Evolutionary conservation across 257 asterid species (phyloP).

Genomic region (Solanum paucissectum): DNA sequence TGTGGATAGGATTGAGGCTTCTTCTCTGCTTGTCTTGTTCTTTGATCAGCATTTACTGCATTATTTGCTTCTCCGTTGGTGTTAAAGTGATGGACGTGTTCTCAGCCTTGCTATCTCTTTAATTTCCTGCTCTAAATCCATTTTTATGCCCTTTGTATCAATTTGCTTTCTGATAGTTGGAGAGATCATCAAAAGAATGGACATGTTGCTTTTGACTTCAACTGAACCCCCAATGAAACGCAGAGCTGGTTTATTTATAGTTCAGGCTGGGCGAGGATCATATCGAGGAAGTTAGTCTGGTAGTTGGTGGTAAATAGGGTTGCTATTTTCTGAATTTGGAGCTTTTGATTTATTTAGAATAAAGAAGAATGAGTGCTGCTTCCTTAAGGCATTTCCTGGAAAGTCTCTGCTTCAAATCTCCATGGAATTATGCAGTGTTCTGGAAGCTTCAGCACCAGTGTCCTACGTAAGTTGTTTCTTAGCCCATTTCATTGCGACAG

Average conservation of each 20-base stretch:
- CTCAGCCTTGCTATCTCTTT: slow-evolving; percentile 5
- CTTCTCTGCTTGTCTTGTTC: neutral
- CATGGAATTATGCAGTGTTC: slow-evolving; percentile 87
- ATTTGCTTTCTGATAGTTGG: slow-evolving; percentile 1
- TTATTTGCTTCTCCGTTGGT: neutral
- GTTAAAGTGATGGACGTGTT: slow-evolving; percentile 9
- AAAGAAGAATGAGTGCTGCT: slow-evolving; percentile 46
- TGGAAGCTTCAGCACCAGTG: slow-evolving; percentile 67
- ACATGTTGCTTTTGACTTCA: slow-evolving; percentile 34
- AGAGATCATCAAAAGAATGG: slow-evolving; percentile 39
- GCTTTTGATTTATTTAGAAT: slow-evolving; percentile 19
- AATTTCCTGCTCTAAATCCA: slow-evolving; percentile 9
- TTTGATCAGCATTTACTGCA: neutral
- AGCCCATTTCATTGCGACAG: neutral
- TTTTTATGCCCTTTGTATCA: slow-evolving; percentile 9
- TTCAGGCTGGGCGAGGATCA: slow-evolving; percentile 95
- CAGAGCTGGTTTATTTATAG: slow-evolving; percentile 76
- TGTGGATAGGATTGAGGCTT: neutral
- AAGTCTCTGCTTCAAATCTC: slow-evolving; percentile 68
- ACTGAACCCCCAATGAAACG: slow-evolving; percentile 86
- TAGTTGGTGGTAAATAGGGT: slow-evolving; percentile 16
- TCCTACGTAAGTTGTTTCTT: slow-evolving; percentile 45
- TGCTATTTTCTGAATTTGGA: slow-evolving; percentile 16
- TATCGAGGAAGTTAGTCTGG: slow-evolving; percentile 74
- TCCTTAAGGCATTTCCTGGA: slow-evolving; percentile 65